Percentiles rank a stretch among this genome's conserved stretches.
phyloP scores from a whole-genome alignment of 2,329 filamentous ascomycete genomes.

The Capronia epimyces region DNA sequence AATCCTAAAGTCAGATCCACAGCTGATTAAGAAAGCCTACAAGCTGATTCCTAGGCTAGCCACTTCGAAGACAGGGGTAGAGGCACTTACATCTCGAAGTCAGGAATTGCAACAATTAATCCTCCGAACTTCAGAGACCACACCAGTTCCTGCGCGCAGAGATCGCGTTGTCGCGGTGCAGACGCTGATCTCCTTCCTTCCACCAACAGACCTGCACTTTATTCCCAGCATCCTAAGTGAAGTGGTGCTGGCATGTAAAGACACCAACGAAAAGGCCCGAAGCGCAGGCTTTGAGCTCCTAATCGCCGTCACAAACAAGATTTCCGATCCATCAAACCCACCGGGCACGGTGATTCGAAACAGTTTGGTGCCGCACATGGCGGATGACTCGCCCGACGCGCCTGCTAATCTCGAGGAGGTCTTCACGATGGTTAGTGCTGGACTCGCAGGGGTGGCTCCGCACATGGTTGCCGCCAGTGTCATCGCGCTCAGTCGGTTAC shows the following conservation, averaged over 20 bases:
- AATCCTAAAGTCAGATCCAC: constrained; percentile 58
- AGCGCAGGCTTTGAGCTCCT: constrained; percentile 85
- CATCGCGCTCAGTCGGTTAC: constrained; percentile 83
- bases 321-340: constrained; percentile 58
- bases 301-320: constrained; percentile 79
- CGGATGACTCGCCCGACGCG: constrained; percentile 68
- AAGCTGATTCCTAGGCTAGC: constrained; percentile 90
- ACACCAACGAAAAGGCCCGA: constrained; percentile 91
- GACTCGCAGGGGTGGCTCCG: constrained; percentile 83
- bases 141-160: constrained; percentile 75
- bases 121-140: constrained; percentile 72
- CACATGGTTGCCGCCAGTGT: constrained; percentile 99
- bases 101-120: constrained; percentile 76
- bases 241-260: constrained; percentile 93
- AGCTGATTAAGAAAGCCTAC: constrained; percentile 98
- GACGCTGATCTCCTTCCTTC: constrained; percentile 72
- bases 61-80: constrained; percentile 68
- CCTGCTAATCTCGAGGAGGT: constrained; percentile 86
- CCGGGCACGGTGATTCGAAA: constrained; percentile 73
- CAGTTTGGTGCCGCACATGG: constrained; percentile 81
- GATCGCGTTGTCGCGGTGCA: constrained; percentile 80
- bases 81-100: constrained; percentile 70
- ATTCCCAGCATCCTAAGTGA: constrained; percentile 87
- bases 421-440: constrained; percentile 96
- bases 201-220: constrained; percentile 76